These are phyloP conservation scores for Sphagnum tenellum DNA, from an alignment of 225 moss, liverwort and hornwort genomes.

Conservation along the genomic window DNA sequence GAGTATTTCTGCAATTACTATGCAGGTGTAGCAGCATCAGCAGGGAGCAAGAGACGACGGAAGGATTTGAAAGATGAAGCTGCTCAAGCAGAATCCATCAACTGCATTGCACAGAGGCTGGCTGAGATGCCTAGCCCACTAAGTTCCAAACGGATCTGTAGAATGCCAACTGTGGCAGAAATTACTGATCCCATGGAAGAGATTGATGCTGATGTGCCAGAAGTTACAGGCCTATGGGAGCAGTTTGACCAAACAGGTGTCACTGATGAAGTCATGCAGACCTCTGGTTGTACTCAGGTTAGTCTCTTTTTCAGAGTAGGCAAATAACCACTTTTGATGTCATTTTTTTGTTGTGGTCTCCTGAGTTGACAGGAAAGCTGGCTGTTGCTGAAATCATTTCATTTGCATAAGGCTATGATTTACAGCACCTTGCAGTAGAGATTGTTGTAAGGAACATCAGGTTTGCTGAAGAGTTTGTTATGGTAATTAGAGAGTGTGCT, in stretches of 20 bases:
- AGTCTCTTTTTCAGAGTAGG: conserved; percentile 3
- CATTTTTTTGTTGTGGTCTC: too few relatives aligned
- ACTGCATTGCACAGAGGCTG: conserved; percentile 76
- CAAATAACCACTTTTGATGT: too few relatives aligned
- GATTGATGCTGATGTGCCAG: conserved; percentile 33
- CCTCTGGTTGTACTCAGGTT: conserved; percentile 48
- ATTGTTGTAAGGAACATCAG: too few relatives aligned
- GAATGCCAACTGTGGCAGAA: conserved; percentile 29
- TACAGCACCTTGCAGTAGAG: too few relatives aligned
- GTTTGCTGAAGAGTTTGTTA: too few relatives aligned
- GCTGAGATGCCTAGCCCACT: conserved; percentile 84
- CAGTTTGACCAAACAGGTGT: conserved; percentile 30
- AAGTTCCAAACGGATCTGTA: conserved; percentile 56
- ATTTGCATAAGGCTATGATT: too few relatives aligned
- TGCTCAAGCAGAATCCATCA: conserved; percentile 87
- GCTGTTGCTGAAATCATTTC: background rate
- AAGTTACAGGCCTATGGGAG: conserved; percentile 38
- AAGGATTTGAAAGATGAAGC: conserved; percentile 85
- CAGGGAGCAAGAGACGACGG: conserved; percentile 92
- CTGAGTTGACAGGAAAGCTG: conserved; percentile 4
- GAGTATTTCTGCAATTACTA: too few relatives aligned
- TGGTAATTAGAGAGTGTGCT: too few relatives aligned
- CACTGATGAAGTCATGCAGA: conserved; percentile 43
- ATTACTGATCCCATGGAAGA: conserved; percentile 74
- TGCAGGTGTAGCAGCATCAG: conserved; percentile 84